phyloP scores from a whole-genome alignment of 73 alveolate species.

The Durusdinium trenchii region DNA sequence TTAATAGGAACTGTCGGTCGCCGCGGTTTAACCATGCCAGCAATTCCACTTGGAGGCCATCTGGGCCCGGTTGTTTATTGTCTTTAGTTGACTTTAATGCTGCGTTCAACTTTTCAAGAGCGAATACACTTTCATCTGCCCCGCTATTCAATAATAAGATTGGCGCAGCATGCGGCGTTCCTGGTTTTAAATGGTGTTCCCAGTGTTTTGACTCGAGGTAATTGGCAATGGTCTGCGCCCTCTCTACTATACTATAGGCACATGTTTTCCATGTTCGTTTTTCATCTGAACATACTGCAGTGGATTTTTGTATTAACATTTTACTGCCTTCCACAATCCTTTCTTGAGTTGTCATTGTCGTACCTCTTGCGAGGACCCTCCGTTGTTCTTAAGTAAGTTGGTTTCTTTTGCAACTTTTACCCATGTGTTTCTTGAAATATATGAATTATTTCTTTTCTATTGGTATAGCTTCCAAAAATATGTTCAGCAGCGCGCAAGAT shows the following conservation, averaged over 20 bases:
- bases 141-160: no score
- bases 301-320: not conserved
- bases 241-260: not conserved
- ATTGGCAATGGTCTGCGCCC: not conserved
- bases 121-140: no score
- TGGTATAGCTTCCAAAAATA: not conserved
- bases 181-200: not conserved
- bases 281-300: not conserved
- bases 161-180: no score
- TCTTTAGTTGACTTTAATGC: no score
- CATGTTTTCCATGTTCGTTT: not conserved
- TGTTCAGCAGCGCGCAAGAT: conserved; percentile 28
- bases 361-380: not conserved
- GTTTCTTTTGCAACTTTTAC: not conserved
- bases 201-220: not conserved
- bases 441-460: not conserved
- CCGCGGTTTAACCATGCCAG: no score
- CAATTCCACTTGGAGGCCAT: no score
- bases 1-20: no score
- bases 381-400: not conserved
- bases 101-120: no score
- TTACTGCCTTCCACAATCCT: conserved; percentile 43
- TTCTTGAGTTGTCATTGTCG: not conserved
- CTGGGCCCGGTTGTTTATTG: no score
- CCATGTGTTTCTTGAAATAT: conserved; percentile 15